phyloP scores from a whole-genome alignment of 208 protist species.

The Leishmania turanica region DNA sequence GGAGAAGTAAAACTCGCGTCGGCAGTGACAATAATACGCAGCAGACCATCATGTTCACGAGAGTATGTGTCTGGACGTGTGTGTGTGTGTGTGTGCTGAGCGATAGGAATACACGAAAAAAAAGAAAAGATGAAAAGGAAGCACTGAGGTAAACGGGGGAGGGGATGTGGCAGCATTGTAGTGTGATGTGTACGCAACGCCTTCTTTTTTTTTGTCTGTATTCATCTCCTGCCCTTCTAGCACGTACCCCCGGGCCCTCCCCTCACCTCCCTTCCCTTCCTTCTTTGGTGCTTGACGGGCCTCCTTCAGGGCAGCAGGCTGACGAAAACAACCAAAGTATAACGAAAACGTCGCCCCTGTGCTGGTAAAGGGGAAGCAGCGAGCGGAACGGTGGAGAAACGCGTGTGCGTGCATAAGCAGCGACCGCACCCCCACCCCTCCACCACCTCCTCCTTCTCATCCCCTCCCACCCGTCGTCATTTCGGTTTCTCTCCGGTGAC shows the following conservation, averaged over 20 bases:
- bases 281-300: neutral
- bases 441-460: neutral
- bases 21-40: too few relatives aligned
- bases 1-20: too few relatives aligned
- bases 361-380: neutral
- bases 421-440: too few relatives aligned
- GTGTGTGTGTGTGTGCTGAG: neutral
- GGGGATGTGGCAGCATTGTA: neutral
- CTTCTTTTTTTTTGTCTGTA: neutral
- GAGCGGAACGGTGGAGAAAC: neutral
- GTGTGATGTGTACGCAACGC: neutral
- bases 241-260: neutral
- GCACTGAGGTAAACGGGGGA: neutral
- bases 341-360: neutral
- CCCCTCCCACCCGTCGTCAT: too few relatives aligned
- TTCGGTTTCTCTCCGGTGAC: neutral
- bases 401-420: neutral
- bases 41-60: neutral
- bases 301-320: neutral
- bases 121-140: neutral
- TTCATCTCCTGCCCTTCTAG: neutral
- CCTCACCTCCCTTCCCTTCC: neutral
- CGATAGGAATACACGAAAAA: neutral
- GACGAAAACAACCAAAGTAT: neutral
- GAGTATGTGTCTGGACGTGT: neutral